phyloP scores from a whole-genome alignment of 257 asterid species.

The Solanum chmielewskii region DNA sequence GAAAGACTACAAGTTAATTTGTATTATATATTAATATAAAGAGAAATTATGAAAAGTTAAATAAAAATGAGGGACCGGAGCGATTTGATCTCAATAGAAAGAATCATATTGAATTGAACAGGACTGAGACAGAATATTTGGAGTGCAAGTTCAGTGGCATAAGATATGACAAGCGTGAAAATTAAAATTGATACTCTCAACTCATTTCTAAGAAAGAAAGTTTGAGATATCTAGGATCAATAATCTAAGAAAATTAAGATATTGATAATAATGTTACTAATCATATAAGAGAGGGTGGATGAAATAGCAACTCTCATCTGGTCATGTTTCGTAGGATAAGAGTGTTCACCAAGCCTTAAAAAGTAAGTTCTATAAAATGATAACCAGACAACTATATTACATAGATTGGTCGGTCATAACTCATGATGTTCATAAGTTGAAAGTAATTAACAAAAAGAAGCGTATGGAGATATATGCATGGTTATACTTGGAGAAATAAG shows the following conservation, averaged over 20 bases:
- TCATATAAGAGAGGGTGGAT: not conserved
- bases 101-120: not conserved
- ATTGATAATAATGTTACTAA: not conserved
- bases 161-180: not conserved
- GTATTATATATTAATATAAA: not conserved
- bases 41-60: not conserved
- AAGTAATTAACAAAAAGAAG: not conserved
- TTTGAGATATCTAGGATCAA: not conserved
- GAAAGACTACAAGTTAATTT: not conserved
- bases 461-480: not conserved
- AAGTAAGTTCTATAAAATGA: not conserved
- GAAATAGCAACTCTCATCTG: not conserved
- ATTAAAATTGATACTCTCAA: not conserved
- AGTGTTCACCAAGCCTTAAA: not conserved
- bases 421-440: accelerated
- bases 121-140: not conserved
- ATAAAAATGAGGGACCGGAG: not conserved
- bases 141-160: not conserved
- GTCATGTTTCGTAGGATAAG: not conserved
- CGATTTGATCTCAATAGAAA: not conserved
- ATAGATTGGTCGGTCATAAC: not conserved
- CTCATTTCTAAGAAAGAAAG: not conserved
- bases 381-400: not conserved
- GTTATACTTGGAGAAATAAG: not conserved
- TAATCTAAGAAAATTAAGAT: not conserved